phyloP scores from a whole-genome alignment of 768 basidiomycete genomes.

The Epithele typhae region DNA sequence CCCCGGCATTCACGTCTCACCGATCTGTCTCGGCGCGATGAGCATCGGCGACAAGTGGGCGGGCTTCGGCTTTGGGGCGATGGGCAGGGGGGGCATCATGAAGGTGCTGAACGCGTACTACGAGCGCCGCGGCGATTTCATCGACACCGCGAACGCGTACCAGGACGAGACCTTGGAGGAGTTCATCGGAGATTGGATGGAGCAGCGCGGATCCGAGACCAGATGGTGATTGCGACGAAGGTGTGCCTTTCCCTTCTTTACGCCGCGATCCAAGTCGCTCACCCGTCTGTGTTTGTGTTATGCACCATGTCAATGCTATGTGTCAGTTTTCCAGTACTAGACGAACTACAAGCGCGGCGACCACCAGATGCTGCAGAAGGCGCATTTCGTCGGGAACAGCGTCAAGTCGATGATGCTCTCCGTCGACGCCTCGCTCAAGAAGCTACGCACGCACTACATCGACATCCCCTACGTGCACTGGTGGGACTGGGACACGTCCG shows the following conservation, averaged over 20 bases:
- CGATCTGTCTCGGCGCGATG: conserved; percentile 45
- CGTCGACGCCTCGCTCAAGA: conserved; percentile 33
- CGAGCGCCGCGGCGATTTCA: conserved; percentile 44
- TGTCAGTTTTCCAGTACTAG: conserved; percentile 18
- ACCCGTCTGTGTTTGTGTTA: too few relatives aligned
- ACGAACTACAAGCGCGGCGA: conserved; percentile 19
- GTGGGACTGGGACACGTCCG: conserved; percentile 49
- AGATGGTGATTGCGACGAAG: conserved; percentile 46
- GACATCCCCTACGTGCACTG: conserved; percentile 44
- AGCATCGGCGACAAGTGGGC: conserved; percentile 45
- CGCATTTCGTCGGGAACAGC: conserved; percentile 34
- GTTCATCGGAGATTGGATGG: conserved; percentile 49
- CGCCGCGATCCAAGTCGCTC: too few relatives aligned
- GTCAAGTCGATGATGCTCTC: conserved; percentile 34
- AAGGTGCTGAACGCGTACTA: conserved; percentile 44
- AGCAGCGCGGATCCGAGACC: conserved; percentile 38
- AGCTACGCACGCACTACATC: conserved; percentile 39
- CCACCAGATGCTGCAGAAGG: conserved; percentile 15
- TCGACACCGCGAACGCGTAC: conserved; percentile 46
- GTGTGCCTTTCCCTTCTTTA: conserved; percentile 12
- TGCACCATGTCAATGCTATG: too few relatives aligned
- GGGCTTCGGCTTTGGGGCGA: conserved; percentile 31
- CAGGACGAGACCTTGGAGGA: conserved; percentile 53
- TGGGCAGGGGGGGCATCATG: conserved; percentile 39
- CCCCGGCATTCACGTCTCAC: conserved; percentile 46